These are phyloP conservation scores for Nemania sp. DNA, from an alignment of 2,329 filamentous ascomycete genomes.

Conservation along the genomic window DNA sequence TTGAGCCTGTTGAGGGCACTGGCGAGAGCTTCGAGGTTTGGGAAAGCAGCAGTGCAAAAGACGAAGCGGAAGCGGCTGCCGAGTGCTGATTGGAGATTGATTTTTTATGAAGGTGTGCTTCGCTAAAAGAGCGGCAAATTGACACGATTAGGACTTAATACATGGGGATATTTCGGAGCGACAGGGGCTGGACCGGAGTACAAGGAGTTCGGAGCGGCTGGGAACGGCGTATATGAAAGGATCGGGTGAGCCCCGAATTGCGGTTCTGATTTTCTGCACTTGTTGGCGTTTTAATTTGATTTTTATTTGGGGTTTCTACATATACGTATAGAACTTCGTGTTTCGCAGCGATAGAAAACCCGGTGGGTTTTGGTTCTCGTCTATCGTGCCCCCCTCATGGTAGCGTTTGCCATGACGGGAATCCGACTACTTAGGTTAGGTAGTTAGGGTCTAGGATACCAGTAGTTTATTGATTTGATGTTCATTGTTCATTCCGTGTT, in stretches of 20 bases:
- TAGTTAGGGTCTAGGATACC: neutral
- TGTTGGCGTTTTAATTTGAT: constrained; percentile 29
- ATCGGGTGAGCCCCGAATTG: neutral
- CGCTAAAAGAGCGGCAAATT: neutral
- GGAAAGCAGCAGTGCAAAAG: constrained; percentile 76
- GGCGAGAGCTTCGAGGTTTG: constrained; percentile 75
- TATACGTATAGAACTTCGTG: constrained; percentile 30
- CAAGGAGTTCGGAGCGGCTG: constrained; percentile 13
- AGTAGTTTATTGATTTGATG: neutral
- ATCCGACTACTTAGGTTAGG: neutral
- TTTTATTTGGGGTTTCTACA: constrained; percentile 36
- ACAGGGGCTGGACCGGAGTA: constrained; percentile 5
- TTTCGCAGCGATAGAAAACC: constrained; percentile 31
- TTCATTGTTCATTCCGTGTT: neutral
- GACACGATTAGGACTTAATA: constrained; percentile 21
- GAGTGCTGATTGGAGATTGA: constrained; percentile 43
- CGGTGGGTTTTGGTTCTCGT: neutral
- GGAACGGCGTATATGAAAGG: neutral
- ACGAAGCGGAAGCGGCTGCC: constrained; percentile 59
- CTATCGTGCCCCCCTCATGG: neutral
- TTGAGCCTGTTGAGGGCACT: constrained; percentile 69
- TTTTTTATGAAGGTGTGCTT: constrained; percentile 1
- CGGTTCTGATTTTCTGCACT: constrained; percentile 14
- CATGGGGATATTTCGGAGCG: constrained; percentile 29
- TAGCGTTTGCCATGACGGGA: neutral